A percentile compares a stretch with the other conserved stretches of the same genome.
Conservation (phyloP, 129 eudicot genomes). For the Solidago caesia region DNA sequence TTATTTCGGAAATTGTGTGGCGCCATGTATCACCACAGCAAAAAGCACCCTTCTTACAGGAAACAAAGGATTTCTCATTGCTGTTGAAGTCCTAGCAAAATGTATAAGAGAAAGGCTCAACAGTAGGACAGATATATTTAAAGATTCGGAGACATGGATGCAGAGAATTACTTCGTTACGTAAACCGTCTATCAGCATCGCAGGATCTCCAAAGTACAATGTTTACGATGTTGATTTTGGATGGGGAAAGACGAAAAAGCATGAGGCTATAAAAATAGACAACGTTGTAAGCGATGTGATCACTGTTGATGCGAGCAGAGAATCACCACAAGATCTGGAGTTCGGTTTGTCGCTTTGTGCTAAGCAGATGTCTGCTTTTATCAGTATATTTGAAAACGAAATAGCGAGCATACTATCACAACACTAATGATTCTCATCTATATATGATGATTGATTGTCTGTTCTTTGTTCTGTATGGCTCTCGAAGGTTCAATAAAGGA, state of each 20-base stretch:
- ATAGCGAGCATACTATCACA: neutral
- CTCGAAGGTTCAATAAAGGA: too few species aligned
- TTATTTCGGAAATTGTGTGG: neutral
- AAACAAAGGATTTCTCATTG: neutral
- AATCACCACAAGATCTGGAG: neutral
- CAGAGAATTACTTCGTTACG: neutral
- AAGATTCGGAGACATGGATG: neutral
- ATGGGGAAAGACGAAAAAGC: neutral
- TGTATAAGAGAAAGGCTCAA: neutral
- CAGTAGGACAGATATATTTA: neutral
- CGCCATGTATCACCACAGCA: neutral
- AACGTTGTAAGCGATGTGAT: neutral
- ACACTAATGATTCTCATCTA: neutral
- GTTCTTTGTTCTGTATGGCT: too few species aligned
- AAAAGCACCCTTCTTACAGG: neutral
- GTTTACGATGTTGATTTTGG: neutral
- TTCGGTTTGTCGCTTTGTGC: neutral
- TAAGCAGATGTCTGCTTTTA: neutral
- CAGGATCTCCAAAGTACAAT: neutral
- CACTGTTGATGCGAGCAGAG: neutral
- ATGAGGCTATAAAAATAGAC: neutral
- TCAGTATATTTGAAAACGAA: neutral
- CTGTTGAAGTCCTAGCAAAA: neutral
- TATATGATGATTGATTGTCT: too few species aligned
- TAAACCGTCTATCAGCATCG: neutral